A percentile compares a stretch with the other conserved stretches of the same genome.
phyloP scores from a whole-genome alignment of 129 eudicot species.

The Flaveria sonorensis region DNA sequence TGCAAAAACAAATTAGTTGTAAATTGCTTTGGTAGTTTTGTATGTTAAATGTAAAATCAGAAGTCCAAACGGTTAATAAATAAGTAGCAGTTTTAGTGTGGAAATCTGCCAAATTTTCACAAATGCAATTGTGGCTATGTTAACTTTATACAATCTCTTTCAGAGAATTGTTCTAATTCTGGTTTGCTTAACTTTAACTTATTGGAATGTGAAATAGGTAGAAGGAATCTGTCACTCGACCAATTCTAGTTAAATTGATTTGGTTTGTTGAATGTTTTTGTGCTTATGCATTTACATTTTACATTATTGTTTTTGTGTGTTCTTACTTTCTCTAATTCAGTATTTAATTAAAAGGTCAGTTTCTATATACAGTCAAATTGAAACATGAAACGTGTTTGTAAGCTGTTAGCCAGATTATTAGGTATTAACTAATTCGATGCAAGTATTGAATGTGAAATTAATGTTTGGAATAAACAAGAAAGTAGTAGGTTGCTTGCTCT shows the following conservation, averaged over 20 bases:
- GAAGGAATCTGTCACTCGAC: background rate
- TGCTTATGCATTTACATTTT: background rate
- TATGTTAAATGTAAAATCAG: background rate
- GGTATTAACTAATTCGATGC: background rate
- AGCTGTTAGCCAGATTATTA: background rate
- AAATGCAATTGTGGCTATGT: background rate
- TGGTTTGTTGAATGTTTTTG: conserved; percentile 8
- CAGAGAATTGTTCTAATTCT: conserved; percentile 2
- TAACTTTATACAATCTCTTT: background rate
- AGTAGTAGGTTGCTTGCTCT: conserved; percentile 17
- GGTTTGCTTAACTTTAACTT: conserved; percentile 1
- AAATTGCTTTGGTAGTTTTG: conserved; percentile 1
- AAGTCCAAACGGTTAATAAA: background rate
- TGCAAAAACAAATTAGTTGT: background rate
- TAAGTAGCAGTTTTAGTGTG: background rate
- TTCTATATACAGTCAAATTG: background rate
- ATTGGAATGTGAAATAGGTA: conserved; percentile 3
- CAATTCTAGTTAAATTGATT: background rate
- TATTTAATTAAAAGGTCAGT: conserved; percentile 5
- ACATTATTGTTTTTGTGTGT: background rate
- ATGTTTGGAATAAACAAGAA: background rate
- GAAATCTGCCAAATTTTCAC: conserved; percentile 6
- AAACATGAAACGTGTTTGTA: background rate
- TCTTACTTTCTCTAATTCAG: background rate
- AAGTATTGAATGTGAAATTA: background rate